phyloP scores from a whole-genome alignment of 192 early-diverging fungal genomes.

The Tieghemiomyces parasiticus region DNA sequence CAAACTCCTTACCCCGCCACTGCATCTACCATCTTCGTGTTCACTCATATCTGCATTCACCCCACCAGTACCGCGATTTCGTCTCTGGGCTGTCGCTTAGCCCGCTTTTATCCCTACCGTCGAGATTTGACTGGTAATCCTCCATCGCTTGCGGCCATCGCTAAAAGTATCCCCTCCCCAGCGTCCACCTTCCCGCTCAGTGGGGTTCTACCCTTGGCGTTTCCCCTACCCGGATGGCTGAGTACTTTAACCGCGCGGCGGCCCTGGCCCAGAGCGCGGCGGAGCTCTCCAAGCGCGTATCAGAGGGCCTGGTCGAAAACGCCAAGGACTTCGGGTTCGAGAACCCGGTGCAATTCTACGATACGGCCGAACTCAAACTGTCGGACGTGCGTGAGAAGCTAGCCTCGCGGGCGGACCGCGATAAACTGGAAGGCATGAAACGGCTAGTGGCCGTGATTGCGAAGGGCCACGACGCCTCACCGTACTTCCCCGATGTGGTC shows the following conservation, averaged over 20 bases:
- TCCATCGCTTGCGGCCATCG: no score
- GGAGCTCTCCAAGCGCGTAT: constrained; percentile 60
- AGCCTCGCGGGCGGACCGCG: constrained; percentile 73
- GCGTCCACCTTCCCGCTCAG: background rate
- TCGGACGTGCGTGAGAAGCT: constrained; percentile 56
- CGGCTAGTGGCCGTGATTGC: constrained; percentile 83
- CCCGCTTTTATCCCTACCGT: no score
- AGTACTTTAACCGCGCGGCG: constrained; percentile 48
- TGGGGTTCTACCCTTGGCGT: no score
- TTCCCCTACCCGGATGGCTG: no score
- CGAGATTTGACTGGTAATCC: no score
- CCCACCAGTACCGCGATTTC: no score
- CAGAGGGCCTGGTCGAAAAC: constrained; percentile 76
- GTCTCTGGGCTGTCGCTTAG: no score
- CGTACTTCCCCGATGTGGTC: constrained; percentile 88
- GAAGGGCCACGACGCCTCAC: constrained; percentile 77
- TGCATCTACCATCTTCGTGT: no score
- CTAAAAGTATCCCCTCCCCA: background rate
- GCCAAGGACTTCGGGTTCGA: constrained; percentile 73
- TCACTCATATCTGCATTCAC: no score
- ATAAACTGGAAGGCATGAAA: constrained; percentile 86
- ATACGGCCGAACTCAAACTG: constrained; percentile 78
- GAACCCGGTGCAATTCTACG: constrained; percentile 67
- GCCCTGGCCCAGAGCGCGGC: constrained; percentile 62
- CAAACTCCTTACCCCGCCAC: no score